Percentiles rank a stretch among this genome's conserved stretches.
Evolutionary conservation across 441 rosid genomes (phyloP).

Genomic region (Populus hybrid): DNA sequence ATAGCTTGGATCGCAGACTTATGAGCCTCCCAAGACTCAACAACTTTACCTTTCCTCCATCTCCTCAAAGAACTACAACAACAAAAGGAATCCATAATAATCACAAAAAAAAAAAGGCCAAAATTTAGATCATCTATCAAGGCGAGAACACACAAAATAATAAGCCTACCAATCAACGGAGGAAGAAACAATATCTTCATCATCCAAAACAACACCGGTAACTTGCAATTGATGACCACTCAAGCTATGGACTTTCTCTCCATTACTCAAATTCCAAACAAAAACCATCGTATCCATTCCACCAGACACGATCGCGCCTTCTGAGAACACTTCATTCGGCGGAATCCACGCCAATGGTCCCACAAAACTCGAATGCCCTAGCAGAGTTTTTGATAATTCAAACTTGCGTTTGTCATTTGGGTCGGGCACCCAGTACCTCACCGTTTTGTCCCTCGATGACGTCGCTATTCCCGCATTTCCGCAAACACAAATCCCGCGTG

Average conservation of each 20-base stretch:
- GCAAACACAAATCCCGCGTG: slow-evolving; percentile 86
- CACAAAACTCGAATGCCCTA: slow-evolving; percentile 93
- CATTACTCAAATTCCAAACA: slow-evolving; percentile 79
- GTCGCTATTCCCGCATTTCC: slow-evolving; percentile 64
- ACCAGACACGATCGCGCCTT: slow-evolving; percentile 90
- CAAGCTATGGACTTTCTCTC: slow-evolving; percentile 65
- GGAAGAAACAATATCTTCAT: slow-evolving; percentile 67
- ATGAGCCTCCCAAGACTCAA: slow-evolving; percentile 92
- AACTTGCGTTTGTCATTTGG: slow-evolving; percentile 56
- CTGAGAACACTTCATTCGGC: slow-evolving; percentile 61
- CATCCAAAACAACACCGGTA: slow-evolving; percentile 67
- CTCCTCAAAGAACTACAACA: slow-evolving; percentile 67
- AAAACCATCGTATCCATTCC: slow-evolving; percentile 84
- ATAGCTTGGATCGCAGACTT: slow-evolving; percentile 84
- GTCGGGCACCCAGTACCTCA: slow-evolving; percentile 80
- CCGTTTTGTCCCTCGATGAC: slow-evolving; percentile 86
- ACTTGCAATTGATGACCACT: slow-evolving; percentile 85
- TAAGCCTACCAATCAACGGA: slow-evolving; percentile 79
- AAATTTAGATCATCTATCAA: not conserved
- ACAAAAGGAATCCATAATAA: slow-evolving; percentile 10
- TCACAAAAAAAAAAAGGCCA: not conserved
- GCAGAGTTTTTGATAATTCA: slow-evolving; percentile 46
- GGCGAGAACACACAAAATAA: not conserved
- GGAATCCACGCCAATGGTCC: slow-evolving; percentile 95
- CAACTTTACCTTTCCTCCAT: slow-evolving; percentile 79